phyloP scores from a whole-genome alignment of 2,329 filamentous ascomycete species.

The Cladosporium sp. region DNA sequence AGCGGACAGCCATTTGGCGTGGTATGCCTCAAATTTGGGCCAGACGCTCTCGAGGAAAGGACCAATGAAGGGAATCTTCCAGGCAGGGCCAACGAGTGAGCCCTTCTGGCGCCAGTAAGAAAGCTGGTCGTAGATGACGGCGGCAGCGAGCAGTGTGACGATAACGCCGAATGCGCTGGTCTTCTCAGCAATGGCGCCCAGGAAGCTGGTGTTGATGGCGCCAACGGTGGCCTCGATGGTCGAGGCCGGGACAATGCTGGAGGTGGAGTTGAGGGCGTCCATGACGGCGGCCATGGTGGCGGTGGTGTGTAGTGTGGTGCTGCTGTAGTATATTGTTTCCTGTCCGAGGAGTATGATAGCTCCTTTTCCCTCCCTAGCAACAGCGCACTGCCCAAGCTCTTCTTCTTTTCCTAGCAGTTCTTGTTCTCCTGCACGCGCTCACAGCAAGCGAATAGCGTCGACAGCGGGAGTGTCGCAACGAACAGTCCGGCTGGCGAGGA shows the following conservation, averaged over 20 bases:
- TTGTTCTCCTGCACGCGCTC: neutral
- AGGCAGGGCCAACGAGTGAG: slow-evolving; percentile 47
- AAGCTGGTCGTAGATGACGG: slow-evolving; percentile 82
- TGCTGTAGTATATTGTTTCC: neutral
- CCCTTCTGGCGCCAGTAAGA: slow-evolving; percentile 51
- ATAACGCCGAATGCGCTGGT: slow-evolving; percentile 66
- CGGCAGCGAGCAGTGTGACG: slow-evolving; percentile 67
- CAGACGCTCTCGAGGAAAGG: slow-evolving; percentile 91
- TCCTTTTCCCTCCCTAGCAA: neutral
- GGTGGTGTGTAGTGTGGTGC: neutral
- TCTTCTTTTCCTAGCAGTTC: neutral
- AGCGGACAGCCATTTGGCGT: slow-evolving; percentile 88
- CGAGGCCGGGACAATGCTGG: slow-evolving; percentile 28
- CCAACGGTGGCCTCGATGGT: slow-evolving; percentile 62
- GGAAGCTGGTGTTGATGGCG: slow-evolving; percentile 50
- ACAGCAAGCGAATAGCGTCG: slow-evolving; percentile 3
- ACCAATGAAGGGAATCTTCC: slow-evolving; percentile 64
- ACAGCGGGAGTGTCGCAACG: neutral
- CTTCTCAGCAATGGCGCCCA: slow-evolving; percentile 58
- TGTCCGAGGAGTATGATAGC: neutral
- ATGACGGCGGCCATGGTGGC: slow-evolving; percentile 33
- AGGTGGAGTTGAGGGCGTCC: slow-evolving; percentile 36
- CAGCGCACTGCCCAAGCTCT: neutral
- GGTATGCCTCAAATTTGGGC: slow-evolving; percentile 88
- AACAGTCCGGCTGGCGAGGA: neutral